Percentiles rank a stretch among this genome's conserved stretches.
phyloP scores from a whole-genome alignment of 202 grass and related monocot species.

The Thinopyrum obtusiflorum region DNA sequence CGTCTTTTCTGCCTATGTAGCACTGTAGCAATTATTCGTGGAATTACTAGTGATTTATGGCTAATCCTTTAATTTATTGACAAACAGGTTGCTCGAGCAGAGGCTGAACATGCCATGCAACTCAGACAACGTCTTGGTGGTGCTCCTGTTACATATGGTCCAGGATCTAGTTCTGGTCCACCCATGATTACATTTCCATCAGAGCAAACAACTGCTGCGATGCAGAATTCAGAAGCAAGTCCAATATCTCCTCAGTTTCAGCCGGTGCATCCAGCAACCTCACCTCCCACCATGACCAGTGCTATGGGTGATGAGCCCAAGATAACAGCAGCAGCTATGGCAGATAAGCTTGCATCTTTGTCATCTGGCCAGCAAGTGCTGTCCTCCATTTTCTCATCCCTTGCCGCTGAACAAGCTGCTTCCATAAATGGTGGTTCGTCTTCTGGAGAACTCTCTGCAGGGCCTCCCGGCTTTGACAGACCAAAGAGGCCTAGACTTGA shows the following conservation, averaged over 20 bases:
- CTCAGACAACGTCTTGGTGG: conserved; percentile 44
- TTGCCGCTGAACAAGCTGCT: conserved; percentile 71
- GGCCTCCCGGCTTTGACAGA: conserved; percentile 54
- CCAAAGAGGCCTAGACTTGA: conserved; percentile 78
- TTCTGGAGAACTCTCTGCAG: conserved; percentile 45
- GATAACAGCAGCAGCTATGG: conserved; percentile 79
- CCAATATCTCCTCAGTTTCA: conserved; percentile 36
- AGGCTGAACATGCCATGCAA: conserved; percentile 44
- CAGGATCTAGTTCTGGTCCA: conserved; percentile 28
- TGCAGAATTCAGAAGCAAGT: conserved; percentile 18
- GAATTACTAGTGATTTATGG: not conserved
- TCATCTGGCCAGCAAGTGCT: conserved; percentile 65
- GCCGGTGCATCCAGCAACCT: conserved; percentile 32
- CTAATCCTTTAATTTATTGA: conserved; percentile 23
- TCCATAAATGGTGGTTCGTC: conserved; percentile 33
- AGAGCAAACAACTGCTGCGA: conserved; percentile 28
- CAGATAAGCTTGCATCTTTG: conserved; percentile 77
- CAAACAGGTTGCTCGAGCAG: conserved; percentile 60
- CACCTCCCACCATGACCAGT: conserved; percentile 26
- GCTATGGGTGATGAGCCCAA: conserved; percentile 59
- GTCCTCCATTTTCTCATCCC: conserved; percentile 62
- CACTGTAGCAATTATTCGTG: not conserved
- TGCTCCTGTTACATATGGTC: conserved; percentile 18
- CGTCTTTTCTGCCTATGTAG: too few species aligned
- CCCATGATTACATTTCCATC: conserved; percentile 30